Base-by-base conservation (phyloP, 2,329 filamentous ascomycete genomes). In the Fonsecaea nubica region DNA sequence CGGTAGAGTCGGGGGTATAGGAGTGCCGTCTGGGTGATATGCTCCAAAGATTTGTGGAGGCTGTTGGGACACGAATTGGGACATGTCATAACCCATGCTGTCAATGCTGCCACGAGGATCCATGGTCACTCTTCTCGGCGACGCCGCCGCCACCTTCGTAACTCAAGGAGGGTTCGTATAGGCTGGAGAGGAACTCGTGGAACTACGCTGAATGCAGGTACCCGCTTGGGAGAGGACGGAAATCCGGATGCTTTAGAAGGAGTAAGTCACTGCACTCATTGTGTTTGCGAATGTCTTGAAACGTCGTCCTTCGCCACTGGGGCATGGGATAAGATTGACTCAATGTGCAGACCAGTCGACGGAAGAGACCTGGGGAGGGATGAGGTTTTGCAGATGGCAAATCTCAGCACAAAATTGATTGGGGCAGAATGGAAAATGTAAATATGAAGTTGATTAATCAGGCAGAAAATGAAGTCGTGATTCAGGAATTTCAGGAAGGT, bases 11-110 rank as follows among this genome's bases (percentile, higher is more conserved):
- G 87, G 81, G 62, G 81, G 78, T 66, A 89, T 82, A 9, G 87
- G 81, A 63, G 90, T 80, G 56, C 85, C 85, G 74, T 91, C 88
- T 53, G 83, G 79, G 53, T 80, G 77, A 74, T 90, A 91, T 62
- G 80, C 80, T 64, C 88, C 87, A 74, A 91, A 92, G 62, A 92
- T 87, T 76, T 90, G 89, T 35, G 89, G 87, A 67, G 88, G 86
- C 71, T 87, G 88, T 59, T 79, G 80, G n/a, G 69, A 87, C 80
- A 90, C 85, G 73, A 90, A 80, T 63, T 85, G 83, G 71, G 77
- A 77, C 74, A 81, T 78, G 64, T 81, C 80, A 66, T 80, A 82
- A 58, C 75, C 76, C 73, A 80, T 70, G 56, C 75, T 74, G 50
- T 81, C 80, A 18, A 69, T 63, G 58, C 62, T 63, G 38, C 45